Evolutionary conservation across 257 asterid species (phyloP).

Genomic region (Salvia hispanica): DNA sequence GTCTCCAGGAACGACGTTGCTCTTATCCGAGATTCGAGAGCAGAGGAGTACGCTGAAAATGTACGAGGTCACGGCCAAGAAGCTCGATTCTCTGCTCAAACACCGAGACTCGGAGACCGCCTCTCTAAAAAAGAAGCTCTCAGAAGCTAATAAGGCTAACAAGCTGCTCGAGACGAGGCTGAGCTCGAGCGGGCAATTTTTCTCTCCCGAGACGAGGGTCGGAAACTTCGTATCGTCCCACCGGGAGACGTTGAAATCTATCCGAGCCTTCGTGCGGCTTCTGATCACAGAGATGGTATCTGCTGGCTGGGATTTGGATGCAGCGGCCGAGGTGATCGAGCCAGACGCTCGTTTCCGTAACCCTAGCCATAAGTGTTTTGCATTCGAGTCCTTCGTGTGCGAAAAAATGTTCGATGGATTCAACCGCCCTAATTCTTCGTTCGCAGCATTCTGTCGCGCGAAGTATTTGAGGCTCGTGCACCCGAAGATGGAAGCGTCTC

Average conservation of each 20-base stretch:
- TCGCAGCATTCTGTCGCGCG: constrained; percentile 57
- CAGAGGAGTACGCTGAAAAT: constrained; percentile 58
- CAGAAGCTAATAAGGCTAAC: constrained; percentile 54
- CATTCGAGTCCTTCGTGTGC: constrained; percentile 72
- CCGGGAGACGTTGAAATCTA: constrained; percentile 48
- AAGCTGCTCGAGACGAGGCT: constrained; percentile 63
- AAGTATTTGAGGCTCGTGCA: constrained; percentile 65
- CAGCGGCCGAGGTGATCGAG: constrained; percentile 56
- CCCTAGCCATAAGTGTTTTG: constrained; percentile 52
- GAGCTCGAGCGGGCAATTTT: constrained; percentile 58
- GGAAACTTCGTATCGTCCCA: constrained; percentile 49
- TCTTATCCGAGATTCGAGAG: constrained; percentile 67
- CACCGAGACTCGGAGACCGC: constrained; percentile 66
- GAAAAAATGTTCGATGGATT: constrained; percentile 69
- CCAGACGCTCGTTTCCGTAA: constrained; percentile 55
- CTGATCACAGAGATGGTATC: constrained; percentile 56
- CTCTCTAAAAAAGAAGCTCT: constrained; percentile 59
- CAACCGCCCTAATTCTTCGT: constrained; percentile 48
- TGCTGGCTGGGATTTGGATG: constrained; percentile 72
- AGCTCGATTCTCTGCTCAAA: constrained; percentile 65
- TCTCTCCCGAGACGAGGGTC: constrained; percentile 42
- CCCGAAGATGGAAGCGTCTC: constrained; percentile 64
- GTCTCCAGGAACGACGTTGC: constrained; percentile 51
- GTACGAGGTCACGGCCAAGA: constrained; percentile 59
- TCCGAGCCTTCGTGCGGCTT: constrained; percentile 58